Percentiles rank a stretch among this genome's conserved stretches.
phyloP scores from a whole-genome alignment of 495 filamentous ascomycete genomes.

The Trichocladium uniseriatum region DNA sequence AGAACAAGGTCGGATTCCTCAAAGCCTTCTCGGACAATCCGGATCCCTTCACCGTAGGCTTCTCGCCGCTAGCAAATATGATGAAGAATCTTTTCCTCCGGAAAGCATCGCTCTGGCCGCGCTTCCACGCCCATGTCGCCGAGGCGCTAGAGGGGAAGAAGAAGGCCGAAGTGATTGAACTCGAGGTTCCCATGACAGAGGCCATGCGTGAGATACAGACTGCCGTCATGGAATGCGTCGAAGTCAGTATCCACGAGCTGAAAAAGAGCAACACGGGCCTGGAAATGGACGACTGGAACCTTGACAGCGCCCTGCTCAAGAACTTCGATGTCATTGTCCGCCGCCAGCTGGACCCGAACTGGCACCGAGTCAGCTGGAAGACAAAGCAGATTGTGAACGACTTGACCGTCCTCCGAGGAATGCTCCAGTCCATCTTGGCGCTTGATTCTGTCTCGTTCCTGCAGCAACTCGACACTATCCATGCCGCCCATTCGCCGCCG shows the following conservation, averaged over 20 bases:
- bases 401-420: slow-evolving; percentile 71
- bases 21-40: slow-evolving; percentile 96
- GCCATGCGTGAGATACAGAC: slow-evolving; percentile 89
- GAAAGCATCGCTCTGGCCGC: slow-evolving; percentile 82
- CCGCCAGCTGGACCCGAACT: slow-evolving; percentile 88
- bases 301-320: slow-evolving; percentile 87
- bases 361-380: slow-evolving; percentile 92
- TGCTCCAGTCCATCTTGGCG: slow-evolving; percentile 75
- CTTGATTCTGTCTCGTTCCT: slow-evolving; percentile 89
- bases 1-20: slow-evolving; percentile 85
- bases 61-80: slow-evolving; percentile 82
- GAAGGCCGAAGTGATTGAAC: slow-evolving; percentile 93
- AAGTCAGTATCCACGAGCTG: slow-evolving; percentile 83
- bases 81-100: slow-evolving; percentile 87
- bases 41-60: slow-evolving; percentile 83
- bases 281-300: slow-evolving; percentile 95
- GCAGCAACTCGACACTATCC: slow-evolving; percentile 87
- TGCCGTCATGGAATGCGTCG: slow-evolving; percentile 92
- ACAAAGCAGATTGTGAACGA: slow-evolving; percentile 91
- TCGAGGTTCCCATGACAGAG: slow-evolving; percentile 95
- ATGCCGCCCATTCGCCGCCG: slow-evolving; percentile 79
- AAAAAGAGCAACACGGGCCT: slow-evolving; percentile 81
- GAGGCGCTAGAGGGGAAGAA: slow-evolving; percentile 82
- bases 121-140: slow-evolving; percentile 87
- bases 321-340: slow-evolving; percentile 85